Conservation (phyloP, 768 basidiomycete species). For the Infundibulicybe gibba region DNA sequence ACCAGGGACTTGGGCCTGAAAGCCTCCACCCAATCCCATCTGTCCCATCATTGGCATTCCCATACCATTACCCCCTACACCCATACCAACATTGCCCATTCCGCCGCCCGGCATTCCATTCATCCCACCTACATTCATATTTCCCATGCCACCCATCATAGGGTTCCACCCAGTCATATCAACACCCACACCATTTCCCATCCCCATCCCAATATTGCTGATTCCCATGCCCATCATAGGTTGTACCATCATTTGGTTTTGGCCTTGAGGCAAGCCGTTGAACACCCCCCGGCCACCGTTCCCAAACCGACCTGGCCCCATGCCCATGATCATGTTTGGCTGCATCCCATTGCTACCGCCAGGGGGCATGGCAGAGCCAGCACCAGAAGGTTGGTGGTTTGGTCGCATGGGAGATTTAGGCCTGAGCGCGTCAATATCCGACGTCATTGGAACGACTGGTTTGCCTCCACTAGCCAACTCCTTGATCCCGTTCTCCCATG, state of each 20-base stretch:
- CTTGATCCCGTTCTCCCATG: conserved; percentile 62
- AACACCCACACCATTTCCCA: conserved; percentile 12
- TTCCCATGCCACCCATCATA: conserved; percentile 26
- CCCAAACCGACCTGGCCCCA: conserved; percentile 9
- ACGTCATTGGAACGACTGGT: conserved; percentile 64
- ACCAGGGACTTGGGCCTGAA: conserved; percentile 13
- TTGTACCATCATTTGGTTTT: conserved; percentile 28
- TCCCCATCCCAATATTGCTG: conserved; percentile 16
- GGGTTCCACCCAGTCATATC: conserved; percentile 17
- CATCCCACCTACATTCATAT: conserved; percentile 18
- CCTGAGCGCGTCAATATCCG: conserved; percentile 80
- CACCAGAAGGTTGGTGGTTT: conserved; percentile 15
- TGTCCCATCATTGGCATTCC: conserved; percentile 22
- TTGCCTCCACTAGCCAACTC: conserved; percentile 52
- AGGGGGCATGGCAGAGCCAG: conserved; percentile 16
- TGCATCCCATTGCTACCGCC: conserved; percentile 15
- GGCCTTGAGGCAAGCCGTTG: conserved; percentile 21
- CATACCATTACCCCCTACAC: conserved; percentile 9
- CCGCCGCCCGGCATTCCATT: conserved; percentile 23
- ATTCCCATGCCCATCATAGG: conserved; percentile 30
- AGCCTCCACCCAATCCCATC: conserved; percentile 19
- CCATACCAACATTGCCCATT: conserved; percentile 19
- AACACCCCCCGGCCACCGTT: conserved; percentile 14
- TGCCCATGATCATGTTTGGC: conserved; percentile 10
- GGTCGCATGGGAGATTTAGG: conserved; percentile 78